Percentiles rank a stretch among this genome's conserved stretches.
phyloP scores from a whole-genome alignment of 768 basidiomycete genomes.

The Agrocybe pediades region DNA sequence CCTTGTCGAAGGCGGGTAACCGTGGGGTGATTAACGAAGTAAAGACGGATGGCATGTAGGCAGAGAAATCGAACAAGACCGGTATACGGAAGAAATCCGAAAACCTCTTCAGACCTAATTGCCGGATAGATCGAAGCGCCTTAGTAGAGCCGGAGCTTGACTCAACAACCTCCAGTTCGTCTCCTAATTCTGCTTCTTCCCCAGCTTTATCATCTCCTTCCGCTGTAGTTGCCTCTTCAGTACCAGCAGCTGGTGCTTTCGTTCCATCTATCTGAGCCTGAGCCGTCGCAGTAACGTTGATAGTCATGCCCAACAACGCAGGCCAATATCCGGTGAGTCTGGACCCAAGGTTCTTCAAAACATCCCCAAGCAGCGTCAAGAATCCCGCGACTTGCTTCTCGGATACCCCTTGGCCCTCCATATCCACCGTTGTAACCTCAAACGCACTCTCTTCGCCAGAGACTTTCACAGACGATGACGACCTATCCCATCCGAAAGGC shows the following conservation, averaged over 20 bases:
- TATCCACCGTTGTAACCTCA: constrained; percentile 6
- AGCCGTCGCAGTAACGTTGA: constrained; percentile 66
- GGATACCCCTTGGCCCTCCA: constrained; percentile 28
- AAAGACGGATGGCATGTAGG: constrained; percentile 72
- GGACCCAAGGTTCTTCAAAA: constrained; percentile 80
- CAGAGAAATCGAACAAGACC: constrained; percentile 71
- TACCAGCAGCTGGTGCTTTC: constrained; percentile 15
- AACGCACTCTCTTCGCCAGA: constrained; percentile 20
- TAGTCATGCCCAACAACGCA: constrained; percentile 64
- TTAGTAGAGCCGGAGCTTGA: constrained; percentile 31
- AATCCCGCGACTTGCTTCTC: constrained; percentile 82
- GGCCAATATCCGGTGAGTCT: constrained; percentile 74
- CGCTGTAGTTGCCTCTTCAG: constrained; percentile 31
- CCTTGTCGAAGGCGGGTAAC: constrained; percentile 67
- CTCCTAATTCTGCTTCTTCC: constrained; percentile 37
- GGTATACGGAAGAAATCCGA: constrained; percentile 85
- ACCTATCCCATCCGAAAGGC: constrained; percentile 52
- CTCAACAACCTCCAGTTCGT: background rate
- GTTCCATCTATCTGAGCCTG: constrained; percentile 54
- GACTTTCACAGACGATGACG: constrained; percentile 10
- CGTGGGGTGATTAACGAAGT: constrained; percentile 80
- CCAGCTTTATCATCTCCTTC: constrained; percentile 28
- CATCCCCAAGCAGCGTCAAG: constrained; percentile 81
- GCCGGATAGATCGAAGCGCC: constrained; percentile 67
- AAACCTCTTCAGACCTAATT: constrained; percentile 82